A percentile compares a stretch with the other conserved stretches of the same genome.
These are phyloP conservation scores for Gypsophila paniculata DNA, from an alignment of 179 eudicot species.

Conservation along the genomic window DNA sequence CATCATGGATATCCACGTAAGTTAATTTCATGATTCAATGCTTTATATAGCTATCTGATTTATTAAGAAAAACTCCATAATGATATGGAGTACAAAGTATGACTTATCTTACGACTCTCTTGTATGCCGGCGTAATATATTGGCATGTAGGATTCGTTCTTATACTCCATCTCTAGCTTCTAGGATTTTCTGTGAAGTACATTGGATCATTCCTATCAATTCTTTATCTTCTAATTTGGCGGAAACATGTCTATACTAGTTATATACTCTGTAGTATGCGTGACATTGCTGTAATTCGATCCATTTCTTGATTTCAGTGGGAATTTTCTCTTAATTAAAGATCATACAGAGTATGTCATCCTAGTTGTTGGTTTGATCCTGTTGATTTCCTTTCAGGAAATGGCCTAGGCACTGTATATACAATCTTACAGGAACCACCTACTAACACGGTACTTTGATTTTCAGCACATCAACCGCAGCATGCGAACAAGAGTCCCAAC, in stretches of 20 bases:
- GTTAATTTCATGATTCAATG: background rate
- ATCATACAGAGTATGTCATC: background rate
- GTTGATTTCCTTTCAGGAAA: background rate
- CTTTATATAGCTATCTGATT: background rate
- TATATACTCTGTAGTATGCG: background rate
- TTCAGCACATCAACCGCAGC: conserved; percentile 62
- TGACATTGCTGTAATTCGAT: background rate
- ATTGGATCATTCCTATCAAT: too few species aligned
- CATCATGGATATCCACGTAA: conserved; percentile 12
- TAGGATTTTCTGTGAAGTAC: conserved; percentile 1
- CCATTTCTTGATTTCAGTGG: background rate
- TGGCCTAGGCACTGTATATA: background rate
- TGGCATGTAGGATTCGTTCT: background rate
- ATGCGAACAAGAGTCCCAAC: conserved; percentile 36
- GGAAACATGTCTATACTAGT: background rate
- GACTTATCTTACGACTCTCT: background rate
- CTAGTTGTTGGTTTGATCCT: background rate
- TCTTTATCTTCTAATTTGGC: background rate
- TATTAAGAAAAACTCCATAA: background rate
- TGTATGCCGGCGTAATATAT: background rate
- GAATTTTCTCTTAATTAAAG: background rate
- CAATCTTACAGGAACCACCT: background rate
- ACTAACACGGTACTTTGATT: conserved; percentile 12
- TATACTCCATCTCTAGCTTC: conserved; percentile 1
- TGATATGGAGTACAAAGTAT: too few species aligned